These are phyloP conservation scores for Achaetomium macrosporum DNA, from an alignment of 2,329 filamentous ascomycete species.

Conservation along the genomic window DNA sequence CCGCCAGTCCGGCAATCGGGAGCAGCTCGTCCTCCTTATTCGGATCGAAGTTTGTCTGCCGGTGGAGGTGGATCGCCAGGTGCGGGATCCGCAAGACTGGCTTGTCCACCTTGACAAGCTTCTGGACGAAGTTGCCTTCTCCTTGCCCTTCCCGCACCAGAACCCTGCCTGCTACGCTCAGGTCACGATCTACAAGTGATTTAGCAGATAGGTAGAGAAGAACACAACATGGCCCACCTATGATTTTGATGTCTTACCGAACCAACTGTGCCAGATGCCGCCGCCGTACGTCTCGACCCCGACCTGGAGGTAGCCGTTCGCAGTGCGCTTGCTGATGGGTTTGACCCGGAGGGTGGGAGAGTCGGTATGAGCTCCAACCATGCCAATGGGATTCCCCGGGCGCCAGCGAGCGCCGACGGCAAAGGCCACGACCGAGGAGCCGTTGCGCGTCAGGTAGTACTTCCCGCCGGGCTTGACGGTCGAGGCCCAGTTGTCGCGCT, in stretches of 20 bases:
- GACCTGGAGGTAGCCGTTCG: slow-evolving; percentile 84
- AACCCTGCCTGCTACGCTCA: slow-evolving; percentile 82
- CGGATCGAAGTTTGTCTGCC: slow-evolving; percentile 78
- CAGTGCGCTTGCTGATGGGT: slow-evolving; percentile 84
- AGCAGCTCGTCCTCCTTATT: slow-evolving; percentile 98
- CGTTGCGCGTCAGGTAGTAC: slow-evolving; percentile 93
- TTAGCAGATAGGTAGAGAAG: no score
- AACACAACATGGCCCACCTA: no score
- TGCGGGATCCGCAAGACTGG: slow-evolving; percentile 90
- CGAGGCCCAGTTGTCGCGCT: slow-evolving; percentile 82
- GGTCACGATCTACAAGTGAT: slow-evolving; percentile 61
- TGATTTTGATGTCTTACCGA: slow-evolving; percentile 33
- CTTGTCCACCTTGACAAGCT: slow-evolving; percentile 82
- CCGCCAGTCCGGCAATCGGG: slow-evolving; percentile 82
- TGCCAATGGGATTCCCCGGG: slow-evolving; percentile 82
- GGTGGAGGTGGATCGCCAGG: slow-evolving; percentile 87
- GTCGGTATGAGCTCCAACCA: slow-evolving; percentile 95
- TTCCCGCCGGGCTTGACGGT: slow-evolving; percentile 79
- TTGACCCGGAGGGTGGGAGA: slow-evolving; percentile 89
- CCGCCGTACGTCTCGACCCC: slow-evolving; percentile 96
- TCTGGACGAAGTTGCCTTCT: slow-evolving; percentile 70
- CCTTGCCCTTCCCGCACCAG: slow-evolving; percentile 65
- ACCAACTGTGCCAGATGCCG: slow-evolving; percentile 97
- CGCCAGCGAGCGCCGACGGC: slow-evolving; percentile 87
- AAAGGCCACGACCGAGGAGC: slow-evolving; percentile 87